A percentile compares a stretch with the other conserved stretches of the same genome.
phyloP scores from a whole-genome alignment of 495 filamentous ascomycete species.

The Aspergillus taichungensis region DNA sequence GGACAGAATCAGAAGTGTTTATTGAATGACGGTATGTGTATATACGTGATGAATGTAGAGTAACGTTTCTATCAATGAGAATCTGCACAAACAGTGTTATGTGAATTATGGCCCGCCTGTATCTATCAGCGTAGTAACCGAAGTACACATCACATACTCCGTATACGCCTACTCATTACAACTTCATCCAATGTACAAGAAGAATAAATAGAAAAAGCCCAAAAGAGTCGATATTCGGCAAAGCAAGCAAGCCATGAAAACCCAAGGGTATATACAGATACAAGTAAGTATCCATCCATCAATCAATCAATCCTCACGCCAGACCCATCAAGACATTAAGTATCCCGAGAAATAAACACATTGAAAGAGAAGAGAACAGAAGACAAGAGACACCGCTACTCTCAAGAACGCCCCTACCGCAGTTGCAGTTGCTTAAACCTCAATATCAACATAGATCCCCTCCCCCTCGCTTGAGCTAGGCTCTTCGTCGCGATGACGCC shows the following conservation, averaged over 20 bases:
- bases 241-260: slow-evolving; percentile 3
- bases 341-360: slow-evolving; percentile 9
- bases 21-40: slow-evolving; percentile 1
- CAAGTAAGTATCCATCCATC: background rate
- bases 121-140: no score
- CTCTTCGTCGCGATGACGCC: slow-evolving; percentile 17
- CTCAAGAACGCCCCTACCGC: no score
- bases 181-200: no score
- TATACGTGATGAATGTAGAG: background rate
- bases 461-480: slow-evolving; percentile 38
- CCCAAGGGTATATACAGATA: slow-evolving; percentile 14
- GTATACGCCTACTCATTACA: no score
- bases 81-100: no score
- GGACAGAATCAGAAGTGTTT: background rate
- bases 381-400: background rate
- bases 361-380: slow-evolving; percentile 6
- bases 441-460: slow-evolving; percentile 37
- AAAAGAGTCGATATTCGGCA: background rate
- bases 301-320: background rate
- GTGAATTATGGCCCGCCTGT: no score
- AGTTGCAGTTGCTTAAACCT: slow-evolving; percentile 25
- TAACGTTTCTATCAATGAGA: background rate
- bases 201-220: background rate
- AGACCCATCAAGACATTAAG: slow-evolving; percentile 3
- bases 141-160: no score